These are phyloP conservation scores for Leucocoprinus birnbaumii DNA, from an alignment of 768 basidiomycete species.

Conservation along the genomic window DNA sequence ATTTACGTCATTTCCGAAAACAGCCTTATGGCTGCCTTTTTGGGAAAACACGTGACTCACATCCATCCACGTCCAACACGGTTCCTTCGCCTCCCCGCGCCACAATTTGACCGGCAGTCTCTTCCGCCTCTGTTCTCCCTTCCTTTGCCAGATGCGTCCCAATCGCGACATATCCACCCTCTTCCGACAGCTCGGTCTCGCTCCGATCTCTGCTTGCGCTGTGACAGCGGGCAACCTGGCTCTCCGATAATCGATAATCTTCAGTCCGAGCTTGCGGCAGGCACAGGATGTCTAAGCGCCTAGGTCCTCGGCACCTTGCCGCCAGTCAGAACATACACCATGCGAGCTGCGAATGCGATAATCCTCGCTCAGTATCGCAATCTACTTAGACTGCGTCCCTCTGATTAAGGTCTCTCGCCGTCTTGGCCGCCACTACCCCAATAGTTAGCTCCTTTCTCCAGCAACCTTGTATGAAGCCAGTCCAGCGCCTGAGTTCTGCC, in stretches of 20 bases:
- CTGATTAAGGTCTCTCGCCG: neutral
- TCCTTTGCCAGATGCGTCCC: constrained; percentile 11
- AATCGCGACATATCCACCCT: constrained; percentile 12
- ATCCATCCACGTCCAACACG: constrained; percentile 9
- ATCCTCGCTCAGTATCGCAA: neutral
- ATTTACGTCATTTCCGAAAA: constrained; percentile 31
- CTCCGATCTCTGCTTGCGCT: neutral
- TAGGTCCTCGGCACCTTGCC: too few species aligned
- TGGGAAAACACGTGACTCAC: constrained; percentile 12
- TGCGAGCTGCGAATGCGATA: neutral
- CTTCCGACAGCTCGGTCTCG: constrained; percentile 11
- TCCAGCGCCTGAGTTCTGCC: constrained; percentile 4
- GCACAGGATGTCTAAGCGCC: too few species aligned
- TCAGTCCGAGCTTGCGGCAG: too few species aligned
- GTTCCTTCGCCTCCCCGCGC: constrained; percentile 12
- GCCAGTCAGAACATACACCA: neutral
- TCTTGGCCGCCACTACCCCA: neutral
- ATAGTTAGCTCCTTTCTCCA: neutral
- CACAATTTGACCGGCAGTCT: constrained; percentile 17
- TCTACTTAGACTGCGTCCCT: neutral
- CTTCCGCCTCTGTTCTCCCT: constrained; percentile 11
- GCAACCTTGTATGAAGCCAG: constrained; percentile 1
- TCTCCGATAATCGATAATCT: constrained; percentile 4
- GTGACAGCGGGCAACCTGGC: neutral
- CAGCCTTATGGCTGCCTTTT: constrained; percentile 26